Base-by-base conservation (phyloP, 768 basidiomycete species). In the Panus rudis region DNA sequence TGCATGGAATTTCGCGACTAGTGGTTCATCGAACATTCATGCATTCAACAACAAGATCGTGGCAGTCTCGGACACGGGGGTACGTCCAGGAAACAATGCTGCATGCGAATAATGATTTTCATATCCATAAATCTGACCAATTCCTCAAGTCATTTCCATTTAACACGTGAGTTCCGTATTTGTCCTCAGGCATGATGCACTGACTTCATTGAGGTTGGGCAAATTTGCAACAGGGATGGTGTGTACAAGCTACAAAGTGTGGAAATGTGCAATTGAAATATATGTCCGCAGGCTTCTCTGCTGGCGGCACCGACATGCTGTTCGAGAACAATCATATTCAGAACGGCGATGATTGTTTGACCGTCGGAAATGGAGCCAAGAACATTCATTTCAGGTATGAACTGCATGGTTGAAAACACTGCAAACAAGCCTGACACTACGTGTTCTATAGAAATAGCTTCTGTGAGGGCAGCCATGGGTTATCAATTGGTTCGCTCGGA, bases 301-400 rank as follows among this genome's bases (percentile, higher is more conserved):
- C 76, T 8, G 71, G 70, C 11, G 79, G 79, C 11, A 70, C 66
- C 3, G 69, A 80, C 52, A 55, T 79, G 49, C 60, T 80, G 2
- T 77, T 81, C 47, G 79, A 80, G 52, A 63, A 74, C 52, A 80
- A 79, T 43, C 55, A 70, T 46, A 62, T 83, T 30, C 63, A 68
- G 38, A 81, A 79, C 42, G 79, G 78, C 3, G 79, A 81, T 43
- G 79, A 81, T 53, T 81, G 79, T 39, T 52, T 81, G 17, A 75
- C 79, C 3, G 74, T 80, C 32, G 71, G 72, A 1, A 77, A 60
- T 50, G 76, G 76, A 13, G 73, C 75, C 2, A 72, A 69, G 46
- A 73, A 77, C 44, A 75, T 80, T 32, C 63, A 66, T 43, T 79
- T 54, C 47, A 46, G 47, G 56, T 58, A 22, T 4, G 54, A 41